Base-by-base conservation (phyloP, 352 stramenopile genomes). In the Phytophthora capsici region DNA sequence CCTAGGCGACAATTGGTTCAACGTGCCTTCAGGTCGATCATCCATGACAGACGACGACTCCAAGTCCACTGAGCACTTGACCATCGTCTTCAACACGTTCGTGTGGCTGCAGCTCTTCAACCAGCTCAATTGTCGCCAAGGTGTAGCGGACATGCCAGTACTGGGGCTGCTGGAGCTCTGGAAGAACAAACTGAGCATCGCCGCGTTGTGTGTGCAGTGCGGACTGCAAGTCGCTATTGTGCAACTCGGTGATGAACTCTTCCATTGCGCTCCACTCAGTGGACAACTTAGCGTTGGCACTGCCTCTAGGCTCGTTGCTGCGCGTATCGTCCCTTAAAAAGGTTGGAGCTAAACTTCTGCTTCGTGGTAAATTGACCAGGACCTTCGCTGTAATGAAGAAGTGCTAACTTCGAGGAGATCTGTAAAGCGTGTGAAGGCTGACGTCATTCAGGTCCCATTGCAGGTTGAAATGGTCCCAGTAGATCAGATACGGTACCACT, bases 61-160 rank as follows among this genome's bases (percentile, higher is more conserved):
- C 22, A 68, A 71, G 22, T 86, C 93, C 47, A 86, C 73, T 7
- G 60, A 88, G 63, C 94, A 98, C 82, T 97, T 95, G 73, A 98
- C 93, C 45, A 88, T 98, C 49, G 68, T 98, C 55, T 99, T 98
- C 87, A 98, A 98, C 78, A 90, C 91, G 30, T 98, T 98, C 77
- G 95, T 98, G 10, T 97, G 98, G 74, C 86, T 94, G 43, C 91
- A 98, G 81, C 81, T 98, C 22, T 98, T 84, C 66, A 86, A 88
- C 61, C 74, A 82, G 54, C 58, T 86, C 30, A 88, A 86, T 54
- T 62, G 63, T 12, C 77, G 71, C 28, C 77, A 80, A 63, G 96
- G 98, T 59, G 88, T 50, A 1, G 23, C 52, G 1, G 61, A 96
- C 69, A 88, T 96, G 71, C 75, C 94, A 28, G 90, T 88, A 74